Base-by-base conservation (phyloP, 1,139 yeast species). In the Candida pseudoviswanathii region DNA sequence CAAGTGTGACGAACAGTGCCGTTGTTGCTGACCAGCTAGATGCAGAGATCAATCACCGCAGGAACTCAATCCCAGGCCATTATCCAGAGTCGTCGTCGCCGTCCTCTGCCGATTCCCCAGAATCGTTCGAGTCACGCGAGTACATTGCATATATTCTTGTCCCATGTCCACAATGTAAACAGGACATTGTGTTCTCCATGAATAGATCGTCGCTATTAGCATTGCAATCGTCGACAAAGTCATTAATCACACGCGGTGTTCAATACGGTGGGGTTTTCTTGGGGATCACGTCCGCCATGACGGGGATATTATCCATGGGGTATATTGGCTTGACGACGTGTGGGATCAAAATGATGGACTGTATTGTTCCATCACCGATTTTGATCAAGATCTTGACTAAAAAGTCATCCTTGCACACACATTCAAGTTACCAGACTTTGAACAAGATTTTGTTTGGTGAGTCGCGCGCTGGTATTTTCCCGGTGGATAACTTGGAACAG, bases 101-200 rank as follows among this genome's bases (percentile, higher is more conserved):
- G 8, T 27, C 30, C 5, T 27, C 30, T n/a, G n/a, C n/a, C n/a
- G n/a, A n/a, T n/a, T n/a, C n/a, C n/a, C n/a, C n/a, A n/a, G n/a
- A n/a, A n/a, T n/a, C n/a, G n/a, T n/a, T n/a, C n/a, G n/a, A n/a
- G 16, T 10, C 25, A 16, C 30, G 27, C 10, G 42, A 47, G 9
- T 46, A 57, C 26, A 39, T 56, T 5, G 62, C 65, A 16, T 58
- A 64, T 26, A 54, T 71, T 3, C 51, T 70, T 31, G 73, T 74
- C 2, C 62, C 69, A 3, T 76, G 81, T 54, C 80, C 80, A 2
- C 81, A 76, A 54, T 76, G 81, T 54, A 73, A 73, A 53, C 62
- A 65, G 41, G 66, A 68, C 38, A 71, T 76, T 34, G 58, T 66
- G 8, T 73, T 76, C 54, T 57, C 66, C 26, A 66, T 74, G 67